Base-by-base conservation (phyloP, 257 asterid genomes). In the Solanum lycopersicoides region DNA sequence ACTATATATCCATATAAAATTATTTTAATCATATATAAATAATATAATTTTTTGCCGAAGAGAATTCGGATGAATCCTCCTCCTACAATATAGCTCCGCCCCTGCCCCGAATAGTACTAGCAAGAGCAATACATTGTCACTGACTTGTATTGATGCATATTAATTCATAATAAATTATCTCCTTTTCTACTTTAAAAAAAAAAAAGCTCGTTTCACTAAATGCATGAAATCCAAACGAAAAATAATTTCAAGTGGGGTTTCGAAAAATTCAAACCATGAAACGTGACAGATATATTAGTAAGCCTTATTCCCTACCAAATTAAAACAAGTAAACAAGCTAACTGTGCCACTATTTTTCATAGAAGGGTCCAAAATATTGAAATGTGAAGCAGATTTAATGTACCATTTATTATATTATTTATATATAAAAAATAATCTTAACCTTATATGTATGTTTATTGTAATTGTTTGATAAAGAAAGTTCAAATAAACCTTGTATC, bases 1-100 rank as follows among this genome's bases (percentile, higher is more conserved):
- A 37, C 1, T 7, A 39, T 7, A 37, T 39, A 39, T 39, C 6
- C 9, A 1, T 39, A 39, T 6, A 39, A 39, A 39, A 39, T 39
- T 1, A 37, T 37, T 37, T 37, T 37, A 37, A 37, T 0, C 41
- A 37, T 37, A 1, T 37, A 6, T 37, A 37, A 37, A 37, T 37
- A 37, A 37, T 37, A 37, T 37, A 37, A 5, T 37, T 37, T 37
- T 37, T 7, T 1, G 8, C 9, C 41, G 41, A 37, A 37, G 8
- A 7, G 0, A 1, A 0, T 37, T 37, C 41, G 41, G 0, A 37
- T 37, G 9, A 37, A 39, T 2, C 41, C 41, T 2, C 41, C 1
- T 6, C 0, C 1, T 39, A 7, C 9, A 39, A 39, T 0, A 2
- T 39, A 0, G 0, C 41, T 39, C 41, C 9, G 41, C 41, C 41